Evolutionary conservation across 768 basidiomycete species (phyloP).

Genomic region (Lactarius sp.): DNA sequence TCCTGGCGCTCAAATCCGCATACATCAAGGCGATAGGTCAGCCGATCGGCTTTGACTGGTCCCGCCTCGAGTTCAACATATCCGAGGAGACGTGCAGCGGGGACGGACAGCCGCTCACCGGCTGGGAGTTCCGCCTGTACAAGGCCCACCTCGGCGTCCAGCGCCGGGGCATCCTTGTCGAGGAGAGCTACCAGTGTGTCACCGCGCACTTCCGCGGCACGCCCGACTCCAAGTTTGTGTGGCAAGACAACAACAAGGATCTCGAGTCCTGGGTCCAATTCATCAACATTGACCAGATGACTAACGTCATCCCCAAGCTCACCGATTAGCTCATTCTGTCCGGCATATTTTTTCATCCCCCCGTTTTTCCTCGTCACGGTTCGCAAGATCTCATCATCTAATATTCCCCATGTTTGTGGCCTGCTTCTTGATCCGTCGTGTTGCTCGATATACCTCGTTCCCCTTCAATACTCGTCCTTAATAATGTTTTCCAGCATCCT

Average conservation of each 20-base stretch:
- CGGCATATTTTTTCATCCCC: not conserved
- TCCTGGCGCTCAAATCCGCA: constrained; percentile 74
- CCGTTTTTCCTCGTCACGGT: not conserved
- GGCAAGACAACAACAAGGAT: constrained; percentile 61
- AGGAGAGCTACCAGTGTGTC: constrained; percentile 72
- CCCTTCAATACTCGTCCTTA: constrained; percentile 11
- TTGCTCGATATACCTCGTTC: constrained; percentile 23
- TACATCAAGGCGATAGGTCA: constrained; percentile 85
- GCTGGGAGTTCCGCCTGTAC: constrained; percentile 88
- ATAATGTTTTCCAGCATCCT: constrained; percentile 2
- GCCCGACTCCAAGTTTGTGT: constrained; percentile 62
- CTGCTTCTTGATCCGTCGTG: constrained; percentile 1
- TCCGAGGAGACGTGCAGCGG: constrained; percentile 55
- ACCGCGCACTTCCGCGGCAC: constrained; percentile 72
- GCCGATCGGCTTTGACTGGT: constrained; percentile 73
- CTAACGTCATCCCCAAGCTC: constrained; percentile 73
- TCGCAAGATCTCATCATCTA: constrained; percentile 9
- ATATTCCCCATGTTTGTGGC: not conserved
- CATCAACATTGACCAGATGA: constrained; percentile 75
- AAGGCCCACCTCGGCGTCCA: constrained; percentile 66
- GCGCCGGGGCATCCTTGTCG: constrained; percentile 47
- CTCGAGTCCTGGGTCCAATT: constrained; percentile 81
- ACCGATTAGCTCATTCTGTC: constrained; percentile 40
- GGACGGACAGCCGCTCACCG: constrained; percentile 62
- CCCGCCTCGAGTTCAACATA: constrained; percentile 78